Evolutionary conservation across 257 asterid genomes (phyloP), one percentile per base, ranked within the genome.

Genomic region (Solanum stenotomum): DNA sequence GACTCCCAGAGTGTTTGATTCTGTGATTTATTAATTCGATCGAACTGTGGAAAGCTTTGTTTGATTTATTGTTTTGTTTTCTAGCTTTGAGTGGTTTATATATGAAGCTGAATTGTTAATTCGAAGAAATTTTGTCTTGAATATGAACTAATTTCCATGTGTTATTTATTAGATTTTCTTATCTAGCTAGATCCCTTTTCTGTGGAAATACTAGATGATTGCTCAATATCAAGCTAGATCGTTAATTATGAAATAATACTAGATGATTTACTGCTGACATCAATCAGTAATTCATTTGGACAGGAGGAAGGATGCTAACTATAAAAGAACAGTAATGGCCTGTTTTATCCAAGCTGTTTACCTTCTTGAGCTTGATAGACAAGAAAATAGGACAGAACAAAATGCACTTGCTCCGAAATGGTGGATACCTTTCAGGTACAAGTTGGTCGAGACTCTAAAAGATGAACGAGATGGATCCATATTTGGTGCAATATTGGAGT

Each of bases 401-500:
- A 92, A 89, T n/a, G 98, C 97, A 65, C 98, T 97, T 18, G 99
- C 99, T 70, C 99, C 99, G 4, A 94, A 97, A 88, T 97, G 99
- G 99, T 96, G 98, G 99, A 94, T 85, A 33, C 99, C 99, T 0
- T 97, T 96, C 89, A 97, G 95, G 93, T 97, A 96, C 97, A 96
- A 93, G 81, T 90, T 96, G 22, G 97, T 90, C 1, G 94, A 97
- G 68, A 94, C 93, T 33, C 90, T 97, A 20, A 89, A 92, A 29
- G 99, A 97, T 52, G 98, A 96, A 90, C 91, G 99, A 87, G 99
- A 97, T 22, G 99, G 99, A 78, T 97, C 99, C 15, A 91, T 96
- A 85, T 97, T 95, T 52, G 99, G 99, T 10, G 99, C 98, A 9
- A 90, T 97, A 27, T 93, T 97, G 18, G 99, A 95, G 87, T 97